Evolutionary conservation across 192 early-diverging fungal genomes (phyloP).

Genomic region (Gaertneriomyces semiglobifer): DNA sequence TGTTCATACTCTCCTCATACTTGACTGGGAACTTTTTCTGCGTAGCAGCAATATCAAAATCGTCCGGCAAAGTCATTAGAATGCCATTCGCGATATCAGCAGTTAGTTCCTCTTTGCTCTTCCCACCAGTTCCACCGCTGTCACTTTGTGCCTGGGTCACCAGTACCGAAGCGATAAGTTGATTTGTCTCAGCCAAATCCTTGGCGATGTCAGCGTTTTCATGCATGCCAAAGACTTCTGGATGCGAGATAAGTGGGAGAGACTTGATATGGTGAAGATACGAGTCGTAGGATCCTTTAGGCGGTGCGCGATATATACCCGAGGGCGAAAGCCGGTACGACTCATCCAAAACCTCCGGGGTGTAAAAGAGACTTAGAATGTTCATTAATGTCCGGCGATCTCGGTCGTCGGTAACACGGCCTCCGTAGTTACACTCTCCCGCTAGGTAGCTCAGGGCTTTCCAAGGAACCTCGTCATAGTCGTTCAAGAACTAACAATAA

Average conservation of each 20-base stretch:
- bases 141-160: conserved; percentile 45
- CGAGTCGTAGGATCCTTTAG: conserved; percentile 48
- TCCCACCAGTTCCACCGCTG: conserved; percentile 39
- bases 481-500: conserved; percentile 49
- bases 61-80: conserved; percentile 35
- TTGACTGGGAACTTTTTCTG: conserved; percentile 51
- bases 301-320: conserved; percentile 52
- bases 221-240: conserved; percentile 64
- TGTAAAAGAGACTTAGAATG: conserved; percentile 51
- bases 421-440: conserved; percentile 63
- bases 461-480: conserved; percentile 59
- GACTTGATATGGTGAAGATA: conserved; percentile 55
- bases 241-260: conserved; percentile 52
- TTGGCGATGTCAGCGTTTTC: conserved; percentile 64
- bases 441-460: conserved; percentile 56
- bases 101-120: conserved; percentile 48
- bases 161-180: conserved; percentile 50
- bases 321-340: conserved; percentile 45
- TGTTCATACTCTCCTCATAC: conserved; percentile 61
- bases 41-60: conserved; percentile 41
- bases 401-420: conserved; percentile 57
- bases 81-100: conserved; percentile 53
- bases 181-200: conserved; percentile 54
- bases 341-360: conserved; percentile 50
- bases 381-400: conserved; percentile 53